Evolutionary conservation across 106 monocot genomes (phyloP).

Genomic region (Posidonia australis): DNA sequence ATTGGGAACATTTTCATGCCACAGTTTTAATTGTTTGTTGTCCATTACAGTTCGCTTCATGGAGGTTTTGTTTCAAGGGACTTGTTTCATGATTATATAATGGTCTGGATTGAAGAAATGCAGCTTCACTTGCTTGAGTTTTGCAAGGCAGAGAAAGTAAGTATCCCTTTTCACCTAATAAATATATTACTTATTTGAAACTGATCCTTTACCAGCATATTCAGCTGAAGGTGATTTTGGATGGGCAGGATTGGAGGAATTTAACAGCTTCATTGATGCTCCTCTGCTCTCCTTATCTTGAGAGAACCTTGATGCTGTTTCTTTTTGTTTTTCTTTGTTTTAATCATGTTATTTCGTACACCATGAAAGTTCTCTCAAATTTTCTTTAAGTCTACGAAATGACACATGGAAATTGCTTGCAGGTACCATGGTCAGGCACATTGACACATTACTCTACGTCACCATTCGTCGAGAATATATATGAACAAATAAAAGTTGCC

Average conservation of each 20-base stretch:
- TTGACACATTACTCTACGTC: slow-evolving; percentile 45
- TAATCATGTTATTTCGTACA: background rate
- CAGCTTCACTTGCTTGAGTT: slow-evolving; percentile 60
- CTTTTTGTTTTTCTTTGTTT: background rate
- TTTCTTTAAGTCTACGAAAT: background rate
- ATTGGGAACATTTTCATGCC: no score
- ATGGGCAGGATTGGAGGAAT: no score
- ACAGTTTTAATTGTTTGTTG: background rate
- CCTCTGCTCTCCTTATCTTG: no score
- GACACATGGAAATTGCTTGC: background rate
- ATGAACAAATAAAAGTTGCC: slow-evolving; percentile 58
- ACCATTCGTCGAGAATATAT: slow-evolving; percentile 80
- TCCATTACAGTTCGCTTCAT: slow-evolving; percentile 40
- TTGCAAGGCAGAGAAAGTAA: slow-evolving; percentile 77
- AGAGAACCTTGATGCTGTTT: background rate
- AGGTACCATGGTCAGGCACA: slow-evolving; percentile 46
- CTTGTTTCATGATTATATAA: slow-evolving; percentile 75
- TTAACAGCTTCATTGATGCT: no score
- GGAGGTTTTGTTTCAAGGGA: slow-evolving; percentile 78
- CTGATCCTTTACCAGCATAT: no score
- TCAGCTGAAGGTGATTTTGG: no score
- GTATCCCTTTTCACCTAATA: background rate
- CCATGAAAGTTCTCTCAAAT: background rate
- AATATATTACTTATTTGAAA: background rate
- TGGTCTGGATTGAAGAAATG: slow-evolving; percentile 90